These are phyloP conservation scores for Termitomyces sp. DNA, from an alignment of 768 basidiomycete species.

Conservation along the genomic window DNA sequence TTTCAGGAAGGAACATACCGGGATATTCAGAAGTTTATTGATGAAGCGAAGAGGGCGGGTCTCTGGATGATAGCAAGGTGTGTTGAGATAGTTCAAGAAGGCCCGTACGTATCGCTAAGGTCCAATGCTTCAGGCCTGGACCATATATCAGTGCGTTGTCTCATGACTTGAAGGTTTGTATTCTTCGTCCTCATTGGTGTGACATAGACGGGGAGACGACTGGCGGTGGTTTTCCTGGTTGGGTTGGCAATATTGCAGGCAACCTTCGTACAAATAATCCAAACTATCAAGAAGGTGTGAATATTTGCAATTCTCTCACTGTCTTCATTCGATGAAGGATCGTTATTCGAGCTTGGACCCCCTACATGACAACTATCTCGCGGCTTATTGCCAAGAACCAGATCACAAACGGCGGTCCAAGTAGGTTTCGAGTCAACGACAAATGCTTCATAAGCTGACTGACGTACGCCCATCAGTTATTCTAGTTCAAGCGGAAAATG, in stretches of 20 bases:
- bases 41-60: slow-evolving; percentile 49
- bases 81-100: background rate
- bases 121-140: slow-evolving; percentile 35
- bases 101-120: background rate
- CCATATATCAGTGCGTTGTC: slow-evolving; percentile 47
- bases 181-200: background rate
- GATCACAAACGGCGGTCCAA: slow-evolving; percentile 59
- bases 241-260: slow-evolving; percentile 55
- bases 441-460: background rate
- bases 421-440: slow-evolving; percentile 27
- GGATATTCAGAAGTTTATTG: slow-evolving; percentile 51
- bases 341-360: slow-evolving; percentile 45
- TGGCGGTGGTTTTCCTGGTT: slow-evolving; percentile 58
- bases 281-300: slow-evolving; percentile 43
- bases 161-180: background rate
- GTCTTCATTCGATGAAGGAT: slow-evolving; percentile 1
- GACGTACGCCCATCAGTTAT: slow-evolving; percentile 32
- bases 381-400: slow-evolving; percentile 53
- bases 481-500: slow-evolving; percentile 55
- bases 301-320: background rate
- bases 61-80: slow-evolving; percentile 57
- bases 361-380: slow-evolving; percentile 51
- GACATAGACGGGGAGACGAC: slow-evolving; percentile 48
- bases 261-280: slow-evolving; percentile 48
- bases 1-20: slow-evolving; percentile 49